Evolutionary conservation across 495 filamentous ascomycete genomes (phyloP).

Genomic region (Neurospora hispaniola): DNA sequence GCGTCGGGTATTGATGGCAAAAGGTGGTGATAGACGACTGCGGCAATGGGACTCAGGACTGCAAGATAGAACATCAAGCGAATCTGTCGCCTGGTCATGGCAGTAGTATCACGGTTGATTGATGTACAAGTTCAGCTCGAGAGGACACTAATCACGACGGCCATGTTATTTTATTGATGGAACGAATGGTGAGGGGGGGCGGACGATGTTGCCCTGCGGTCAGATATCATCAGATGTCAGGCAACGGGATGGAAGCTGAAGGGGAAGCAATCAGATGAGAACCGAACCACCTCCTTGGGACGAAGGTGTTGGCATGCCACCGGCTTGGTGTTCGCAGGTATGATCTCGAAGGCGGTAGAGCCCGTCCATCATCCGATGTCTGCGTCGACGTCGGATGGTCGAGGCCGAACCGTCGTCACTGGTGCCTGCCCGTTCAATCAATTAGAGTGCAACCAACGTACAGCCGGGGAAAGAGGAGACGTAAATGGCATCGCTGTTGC

Average conservation of each 20-base stretch:
- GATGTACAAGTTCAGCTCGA: not conserved
- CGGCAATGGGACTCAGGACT: conserved; percentile 9
- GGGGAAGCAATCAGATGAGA: not conserved
- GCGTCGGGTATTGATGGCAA: not conserved
- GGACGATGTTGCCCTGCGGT: not conserved
- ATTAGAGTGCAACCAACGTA: not conserved
- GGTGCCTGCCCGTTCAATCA: not conserved
- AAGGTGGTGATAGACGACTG: conserved; percentile 8
- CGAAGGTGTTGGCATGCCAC: not conserved
- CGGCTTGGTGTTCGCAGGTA: not conserved
- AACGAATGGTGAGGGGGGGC: not conserved
- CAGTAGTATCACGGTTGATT: not conserved
- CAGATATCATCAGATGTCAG: not conserved
- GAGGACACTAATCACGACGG: not conserved
- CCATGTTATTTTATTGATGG: not conserved
- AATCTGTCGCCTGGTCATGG: conserved; percentile 8
- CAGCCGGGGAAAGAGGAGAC: too few species aligned
- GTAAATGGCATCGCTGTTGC: too few species aligned
- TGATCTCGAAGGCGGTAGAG: not conserved
- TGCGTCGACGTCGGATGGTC: not conserved
- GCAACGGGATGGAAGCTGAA: not conserved
- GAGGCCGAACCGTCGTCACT: not conserved
- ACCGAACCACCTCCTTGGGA: not conserved
- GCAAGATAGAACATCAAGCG: conserved; percentile 5
- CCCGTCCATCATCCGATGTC: not conserved